Evolutionary conservation across 768 basidiomycete species (phyloP).

Genomic region (Artomyces pyxidatus): DNA sequence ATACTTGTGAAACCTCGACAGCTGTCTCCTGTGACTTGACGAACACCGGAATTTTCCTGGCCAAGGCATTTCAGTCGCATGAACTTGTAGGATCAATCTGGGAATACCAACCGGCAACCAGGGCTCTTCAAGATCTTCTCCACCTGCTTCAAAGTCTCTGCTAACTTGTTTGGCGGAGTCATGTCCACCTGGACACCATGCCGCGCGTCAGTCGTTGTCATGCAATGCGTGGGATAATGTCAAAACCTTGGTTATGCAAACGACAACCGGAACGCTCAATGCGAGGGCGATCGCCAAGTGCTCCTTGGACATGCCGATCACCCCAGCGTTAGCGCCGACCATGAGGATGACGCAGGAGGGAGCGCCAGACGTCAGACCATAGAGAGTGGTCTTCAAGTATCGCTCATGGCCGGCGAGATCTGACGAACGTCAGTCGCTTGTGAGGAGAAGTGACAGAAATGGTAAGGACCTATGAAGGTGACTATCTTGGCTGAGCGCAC

Average conservation of each 20-base stretch:
- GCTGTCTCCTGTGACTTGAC: conserved; percentile 78
- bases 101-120: conserved; percentile 65
- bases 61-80: not conserved
- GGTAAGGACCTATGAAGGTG: conserved; percentile 70
- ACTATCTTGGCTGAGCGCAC: conserved; percentile 84
- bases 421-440: conserved; percentile 19
- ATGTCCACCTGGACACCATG: conserved; percentile 68
- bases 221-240: not conserved
- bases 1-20: conserved; percentile 66
- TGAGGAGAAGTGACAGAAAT: not conserved
- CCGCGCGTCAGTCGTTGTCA: not conserved
- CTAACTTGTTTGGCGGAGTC: conserved; percentile 88
- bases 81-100: not conserved
- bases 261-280: conserved; percentile 85
- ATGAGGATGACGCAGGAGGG: conserved; percentile 90
- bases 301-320: conserved; percentile 92
- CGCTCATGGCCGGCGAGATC: conserved; percentile 95
- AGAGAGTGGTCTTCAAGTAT: conserved; percentile 88
- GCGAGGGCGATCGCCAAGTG: conserved; percentile 94
- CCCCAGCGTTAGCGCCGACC: conserved; percentile 90
- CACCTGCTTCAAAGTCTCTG: conserved; percentile 89
- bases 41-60: conserved; percentile 80
- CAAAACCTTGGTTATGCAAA: conserved; percentile 91
- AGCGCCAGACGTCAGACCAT: conserved; percentile 89
- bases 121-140: conserved; percentile 88